Evolutionary conservation across 495 filamentous ascomycete species (phyloP), one percentile per base, ranked within the genome.

Genomic region (Aspergillus indologenus): DNA sequence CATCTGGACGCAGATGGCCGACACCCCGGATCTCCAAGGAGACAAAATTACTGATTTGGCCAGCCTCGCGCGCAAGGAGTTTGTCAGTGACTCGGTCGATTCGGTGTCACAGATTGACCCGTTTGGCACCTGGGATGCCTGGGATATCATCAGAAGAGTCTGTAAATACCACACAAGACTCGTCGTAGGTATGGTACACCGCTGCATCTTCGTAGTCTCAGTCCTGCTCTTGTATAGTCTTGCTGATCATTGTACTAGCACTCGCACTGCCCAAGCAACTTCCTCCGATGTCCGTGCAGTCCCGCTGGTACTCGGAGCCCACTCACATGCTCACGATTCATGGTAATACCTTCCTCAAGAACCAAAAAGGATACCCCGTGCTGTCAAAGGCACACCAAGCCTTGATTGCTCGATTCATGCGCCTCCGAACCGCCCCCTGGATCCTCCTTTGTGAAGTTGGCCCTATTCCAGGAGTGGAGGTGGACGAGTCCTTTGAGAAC

Each of bases 251-350:
- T 57, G 63, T 22, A 15, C 44, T 61, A 95, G 91, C 88, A n/a
- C 78, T 98, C 14, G 79, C 80, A 55, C 78, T 98, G 53, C 91
- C 92, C 23, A 84, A 84, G n/a, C 81, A 87, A 34, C 79, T 96
- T 19, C 95, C 95, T 7, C 76, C 86, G 21, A 76, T 83, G 42
- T 75, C 81, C 21, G 78, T 96, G 8, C 90, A 94, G 63, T 86
- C 85, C 15, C 82, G 94, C n/a, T 99, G 94, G 94, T 92, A 91
- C 73, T 87, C 90, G 1, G 94, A 99, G 62, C 92, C 94, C 20
- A 77, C 98, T 3, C 89, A 91, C 54, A 80, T 95, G 54, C 77
- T 99, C 1, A 83, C 85, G 0, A 78, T 96, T 26, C 77, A 84
- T 21, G 75, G 79, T 6, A 79, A 79, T 0, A 80, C 82, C 0